Base-by-base conservation (phyloP, 108 stramenopile species). In the Pseudonitzschia multiseries region DNA sequence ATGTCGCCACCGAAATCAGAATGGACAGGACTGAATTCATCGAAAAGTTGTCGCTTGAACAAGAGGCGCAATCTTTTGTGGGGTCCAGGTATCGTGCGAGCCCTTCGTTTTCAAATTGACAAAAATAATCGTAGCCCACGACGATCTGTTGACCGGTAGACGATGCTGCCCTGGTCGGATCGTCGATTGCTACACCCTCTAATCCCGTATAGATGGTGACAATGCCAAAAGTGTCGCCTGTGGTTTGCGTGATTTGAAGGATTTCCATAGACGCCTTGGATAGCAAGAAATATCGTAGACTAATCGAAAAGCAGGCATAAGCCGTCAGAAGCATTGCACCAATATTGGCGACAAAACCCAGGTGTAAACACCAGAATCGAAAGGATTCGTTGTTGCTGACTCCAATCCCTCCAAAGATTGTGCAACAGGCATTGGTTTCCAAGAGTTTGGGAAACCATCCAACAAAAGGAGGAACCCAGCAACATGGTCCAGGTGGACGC, bases 51-150 rank as follows among this genome's bases (percentile, higher is more conserved):
- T 79, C 15, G 24, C 54, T 56, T 1, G 21, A 13, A 57, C 81
- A 84, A 12, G 31, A 20, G 14, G 44, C 41, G 61, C 83, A 83
- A 61, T 65, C 57, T 61, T 44, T 56, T 22, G 24, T 56, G 24
- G 71, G 57, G 57, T 78, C 40, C 64, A 77, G 60, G 61, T 75
- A 76, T 36, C 61, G 59, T 21, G 69, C 41, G 14, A 83, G n/a
- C 46, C 71, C 74, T 8, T 67, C 75, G 22, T 74, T 60, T 27
- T 64, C 43, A 6, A 65, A 31, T 8, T 50, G 54, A 70, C 83
- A 83, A 42, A 83, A 71, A 21, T 69, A 31, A 56, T 83, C 79
- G 72, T 77, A 83, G 10, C 54, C 57, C 20, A 80, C 50, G 21
- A 83, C 83, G 13, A 28, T 43, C 14, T 74, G 57, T 13, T 68